phyloP scores from a whole-genome alignment of 2,329 filamentous ascomycete species.

The Trichophyton benhamiae region DNA sequence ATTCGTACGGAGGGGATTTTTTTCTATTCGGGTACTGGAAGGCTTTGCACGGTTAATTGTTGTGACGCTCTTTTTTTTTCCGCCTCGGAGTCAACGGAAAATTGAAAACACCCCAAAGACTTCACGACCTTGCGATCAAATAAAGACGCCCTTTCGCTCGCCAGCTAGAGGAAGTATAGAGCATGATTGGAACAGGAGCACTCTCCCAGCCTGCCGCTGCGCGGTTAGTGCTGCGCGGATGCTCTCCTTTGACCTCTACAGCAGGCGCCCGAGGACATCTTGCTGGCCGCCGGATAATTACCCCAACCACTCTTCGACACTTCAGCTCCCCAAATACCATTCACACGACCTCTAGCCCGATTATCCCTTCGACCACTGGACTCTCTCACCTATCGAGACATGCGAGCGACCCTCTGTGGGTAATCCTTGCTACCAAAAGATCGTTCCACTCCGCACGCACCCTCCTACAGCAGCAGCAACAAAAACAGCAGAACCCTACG shows the following conservation, averaged over 20 bases:
- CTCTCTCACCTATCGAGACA: not conserved
- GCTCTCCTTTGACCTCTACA: slow-evolving; percentile 23
- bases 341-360: slow-evolving; percentile 24
- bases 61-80: not conserved
- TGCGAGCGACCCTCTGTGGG: slow-evolving; percentile 17
- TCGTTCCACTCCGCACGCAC: slow-evolving; percentile 26
- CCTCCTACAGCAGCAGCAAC: slow-evolving; percentile 27
- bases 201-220: slow-evolving; percentile 24
- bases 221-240: slow-evolving; percentile 27
- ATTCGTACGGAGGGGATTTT: not conserved
- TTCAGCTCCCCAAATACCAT: slow-evolving; percentile 18
- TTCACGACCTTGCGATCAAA: not conserved
- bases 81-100: not conserved
- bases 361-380: slow-evolving; percentile 19
- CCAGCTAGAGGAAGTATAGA: slow-evolving; percentile 13
- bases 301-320: slow-evolving; percentile 20
- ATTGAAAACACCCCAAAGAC: not conserved
- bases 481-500: slow-evolving; percentile 17
- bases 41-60: not conserved
- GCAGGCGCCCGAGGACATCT: slow-evolving; percentile 19
- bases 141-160: not conserved
- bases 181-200: slow-evolving; percentile 30
- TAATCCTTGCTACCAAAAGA: slow-evolving; percentile 25
- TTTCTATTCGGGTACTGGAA: not conserved
- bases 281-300: slow-evolving; percentile 23